Evolutionary conservation across 2,329 filamentous ascomycete genomes (phyloP).

Genomic region (Aquanectria penicillioides): DNA sequence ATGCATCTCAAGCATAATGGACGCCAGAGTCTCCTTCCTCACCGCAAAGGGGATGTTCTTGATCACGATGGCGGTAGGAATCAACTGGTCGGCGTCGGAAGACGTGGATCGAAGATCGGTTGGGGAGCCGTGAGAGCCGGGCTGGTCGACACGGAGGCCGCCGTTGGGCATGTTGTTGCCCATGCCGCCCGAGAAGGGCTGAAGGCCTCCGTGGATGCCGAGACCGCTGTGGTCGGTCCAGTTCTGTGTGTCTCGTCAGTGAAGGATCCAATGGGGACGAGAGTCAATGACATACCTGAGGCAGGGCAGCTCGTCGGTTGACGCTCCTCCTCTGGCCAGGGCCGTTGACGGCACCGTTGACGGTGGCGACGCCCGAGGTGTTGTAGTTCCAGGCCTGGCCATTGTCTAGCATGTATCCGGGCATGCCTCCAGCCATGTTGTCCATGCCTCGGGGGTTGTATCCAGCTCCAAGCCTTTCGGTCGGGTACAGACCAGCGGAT

Average conservation of each 20-base stretch:
- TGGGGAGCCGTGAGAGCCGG: conserved; percentile 52
- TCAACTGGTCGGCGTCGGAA: conserved; percentile 82
- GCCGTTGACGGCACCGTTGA: conserved; percentile 73
- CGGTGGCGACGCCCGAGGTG: conserved; percentile 71
- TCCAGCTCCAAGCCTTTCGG: conserved; percentile 72
- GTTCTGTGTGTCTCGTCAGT: conserved; percentile 50
- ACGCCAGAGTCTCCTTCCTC: conserved; percentile 93
- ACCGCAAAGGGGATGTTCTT: conserved; percentile 99
- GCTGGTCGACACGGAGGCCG: conserved; percentile 56
- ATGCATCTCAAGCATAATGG: conserved; percentile 93
- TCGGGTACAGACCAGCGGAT: conserved; percentile 73
- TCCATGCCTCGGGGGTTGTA: conserved; percentile 69
- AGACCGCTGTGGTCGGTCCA: conserved; percentile 62
- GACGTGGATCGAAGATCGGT: conserved; percentile 53
- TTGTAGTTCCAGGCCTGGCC: conserved; percentile 83
- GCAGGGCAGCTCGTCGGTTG: conserved; percentile 70
- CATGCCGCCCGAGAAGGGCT: conserved; percentile 48
- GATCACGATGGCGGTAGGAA: conserved; percentile 97
- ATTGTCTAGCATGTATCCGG: conserved; percentile 69
- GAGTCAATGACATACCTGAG: conserved; percentile 69
- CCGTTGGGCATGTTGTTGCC: conserved; percentile 51
- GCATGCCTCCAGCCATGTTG: conserved; percentile 54
- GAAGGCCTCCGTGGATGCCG: conserved; percentile 52
- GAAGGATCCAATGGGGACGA: neutral
- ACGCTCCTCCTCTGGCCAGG: conserved; percentile 65